phyloP scores from a whole-genome alignment of 306 rosid genomes.

The Herpetospermum pedunculosum region DNA sequence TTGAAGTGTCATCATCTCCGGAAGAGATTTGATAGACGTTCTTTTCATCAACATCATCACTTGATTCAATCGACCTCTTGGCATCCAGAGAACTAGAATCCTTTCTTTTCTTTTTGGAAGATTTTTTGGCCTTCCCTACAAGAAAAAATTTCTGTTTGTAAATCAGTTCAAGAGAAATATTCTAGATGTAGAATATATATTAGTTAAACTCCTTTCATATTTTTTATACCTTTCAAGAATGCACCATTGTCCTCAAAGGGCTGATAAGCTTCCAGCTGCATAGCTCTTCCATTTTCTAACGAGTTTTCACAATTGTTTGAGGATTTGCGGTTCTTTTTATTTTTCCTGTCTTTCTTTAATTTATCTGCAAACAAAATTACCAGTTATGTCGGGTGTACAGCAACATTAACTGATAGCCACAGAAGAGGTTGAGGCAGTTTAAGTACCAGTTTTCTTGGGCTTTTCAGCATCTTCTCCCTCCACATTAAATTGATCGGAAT shows the following conservation, averaged over 20 bases:
- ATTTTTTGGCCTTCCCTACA: conserved; percentile 25
- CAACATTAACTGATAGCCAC: background rate
- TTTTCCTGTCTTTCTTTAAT: conserved; percentile 41
- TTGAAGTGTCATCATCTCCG: conserved; percentile 28
- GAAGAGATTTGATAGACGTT: conserved; percentile 27
- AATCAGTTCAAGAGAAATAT: background rate
- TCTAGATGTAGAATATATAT: conserved; percentile 1
- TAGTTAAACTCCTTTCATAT: conserved; percentile 21
- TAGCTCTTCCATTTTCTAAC: conserved; percentile 15
- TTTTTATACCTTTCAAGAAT: conserved; percentile 39
- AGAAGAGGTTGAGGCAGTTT: background rate
- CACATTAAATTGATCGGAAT: background rate
- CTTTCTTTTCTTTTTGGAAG: conserved; percentile 25
- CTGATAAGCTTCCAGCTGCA: conserved; percentile 21
- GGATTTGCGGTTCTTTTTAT: conserved; percentile 16
- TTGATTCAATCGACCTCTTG: conserved; percentile 6
- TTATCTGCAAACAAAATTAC: conserved; percentile 31
- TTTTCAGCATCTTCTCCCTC: background rate
- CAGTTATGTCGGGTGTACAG: background rate
- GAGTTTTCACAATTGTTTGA: conserved; percentile 5
- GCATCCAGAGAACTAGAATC: conserved; percentile 7
- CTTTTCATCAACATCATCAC: conserved; percentile 7
- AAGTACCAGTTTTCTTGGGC: conserved; percentile 2
- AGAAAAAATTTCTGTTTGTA: background rate
- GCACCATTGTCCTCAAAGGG: conserved; percentile 34